phyloP scores from a whole-genome alignment of 176 grass and related monocot species.

The Oryza coarctata region DNA sequence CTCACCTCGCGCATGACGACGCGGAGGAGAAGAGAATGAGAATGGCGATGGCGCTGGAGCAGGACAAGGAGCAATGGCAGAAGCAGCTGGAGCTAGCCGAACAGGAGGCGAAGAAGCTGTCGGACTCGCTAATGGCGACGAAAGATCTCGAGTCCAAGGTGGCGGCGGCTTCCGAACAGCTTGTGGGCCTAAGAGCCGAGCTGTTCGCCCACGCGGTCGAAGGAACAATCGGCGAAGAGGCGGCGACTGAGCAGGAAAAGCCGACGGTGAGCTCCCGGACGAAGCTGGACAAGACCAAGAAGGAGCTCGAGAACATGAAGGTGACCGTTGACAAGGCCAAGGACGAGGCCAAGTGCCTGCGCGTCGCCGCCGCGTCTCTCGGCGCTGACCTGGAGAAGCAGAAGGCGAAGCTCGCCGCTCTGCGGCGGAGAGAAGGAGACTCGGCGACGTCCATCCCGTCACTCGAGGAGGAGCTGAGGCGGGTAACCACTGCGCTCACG shows the following conservation, averaged over 20 bases:
- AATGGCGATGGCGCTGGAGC: conserved; percentile 41
- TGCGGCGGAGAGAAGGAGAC: conserved; percentile 29
- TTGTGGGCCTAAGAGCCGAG: conserved; percentile 56
- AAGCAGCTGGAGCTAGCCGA: conserved; percentile 53
- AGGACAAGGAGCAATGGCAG: conserved; percentile 59
- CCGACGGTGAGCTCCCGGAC: neutral
- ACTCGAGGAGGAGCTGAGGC: conserved; percentile 57
- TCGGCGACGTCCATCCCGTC: conserved; percentile 36
- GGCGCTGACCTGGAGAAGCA: conserved; percentile 45
- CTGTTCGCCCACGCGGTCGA: conserved; percentile 40
- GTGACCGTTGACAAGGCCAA: conserved; percentile 48
- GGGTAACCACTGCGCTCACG: conserved; percentile 32
- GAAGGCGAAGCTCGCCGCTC: conserved; percentile 43
- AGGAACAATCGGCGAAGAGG: conserved; percentile 19
- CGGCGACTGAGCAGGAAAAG: neutral
- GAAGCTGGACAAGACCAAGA: conserved; percentile 19
- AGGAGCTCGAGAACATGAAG: conserved; percentile 59
- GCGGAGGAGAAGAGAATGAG: conserved; percentile 57
- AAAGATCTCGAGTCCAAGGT: conserved; percentile 52
- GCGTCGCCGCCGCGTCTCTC: conserved; percentile 53
- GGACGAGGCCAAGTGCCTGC: conserved; percentile 46
- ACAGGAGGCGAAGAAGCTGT: conserved; percentile 38
- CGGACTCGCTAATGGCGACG: conserved; percentile 29
- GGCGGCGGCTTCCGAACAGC: conserved; percentile 38
- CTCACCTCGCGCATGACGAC: conserved; percentile 45